Base-by-base conservation (phyloP, 805 yeast genomes). In the Ogataea pilisensis region DNA sequence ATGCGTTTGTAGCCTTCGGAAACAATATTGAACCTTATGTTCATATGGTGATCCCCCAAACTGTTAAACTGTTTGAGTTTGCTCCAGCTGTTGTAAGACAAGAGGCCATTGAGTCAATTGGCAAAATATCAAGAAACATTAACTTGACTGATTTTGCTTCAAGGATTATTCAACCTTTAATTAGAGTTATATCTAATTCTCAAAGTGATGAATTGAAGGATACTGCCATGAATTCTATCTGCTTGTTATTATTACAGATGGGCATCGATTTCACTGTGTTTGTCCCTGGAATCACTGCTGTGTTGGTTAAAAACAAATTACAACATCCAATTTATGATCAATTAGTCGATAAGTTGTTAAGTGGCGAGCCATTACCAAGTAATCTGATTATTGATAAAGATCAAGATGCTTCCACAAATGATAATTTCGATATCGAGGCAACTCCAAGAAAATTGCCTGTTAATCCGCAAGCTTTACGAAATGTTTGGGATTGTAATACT, bases 401-500 rank as follows among this genome's bases (percentile, higher is more conserved):
- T 29, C 61, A 69, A 31, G 59, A 58, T 6, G 38, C 56, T 4
- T 57, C 63, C 2, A 52, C 59, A 27, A 60, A 64, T 14, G 86
- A 82, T 36, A 68, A 76, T 14, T 69, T 76, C 3, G 80, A 78
- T 14, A 75, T 81, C 16, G 91, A 82, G 44, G 76, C 82, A 47
- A 78, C 84, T 1, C 71, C 82, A 3, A 80, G 83, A 53, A 86
- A 86, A 52, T 66, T 91, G 9, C 90, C 95, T 0, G 80, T 78
- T 13, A 75, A 77, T 45, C 78, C 77, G 35, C 74, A 69, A 30
- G 75, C 77, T 0, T 68, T 93, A 52, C 82, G 86, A 53, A 76
- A 78, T 33, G 87, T 90, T 1, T 93, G 99, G 98, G 96, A 89
- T 51, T 84, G 95, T 21, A 77, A 85, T 19, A 91, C 87, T 50